phyloP scores from a whole-genome alignment of 192 early-diverging fungal genomes.

The Umbelopsis sp. region DNA sequence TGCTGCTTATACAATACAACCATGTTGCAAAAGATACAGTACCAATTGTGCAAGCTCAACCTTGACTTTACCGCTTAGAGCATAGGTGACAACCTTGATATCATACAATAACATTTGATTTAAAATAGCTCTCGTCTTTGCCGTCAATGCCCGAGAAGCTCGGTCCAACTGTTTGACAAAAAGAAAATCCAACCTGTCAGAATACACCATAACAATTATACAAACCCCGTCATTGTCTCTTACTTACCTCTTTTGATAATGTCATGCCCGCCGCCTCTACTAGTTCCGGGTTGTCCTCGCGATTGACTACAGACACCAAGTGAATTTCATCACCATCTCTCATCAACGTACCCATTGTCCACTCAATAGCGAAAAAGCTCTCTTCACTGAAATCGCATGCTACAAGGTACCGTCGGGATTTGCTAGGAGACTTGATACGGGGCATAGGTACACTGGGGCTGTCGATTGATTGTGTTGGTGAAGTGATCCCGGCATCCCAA shows the following conservation, averaged over 20 bases:
- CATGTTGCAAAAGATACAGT: not conserved
- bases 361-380: constrained; percentile 56
- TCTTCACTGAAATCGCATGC: constrained; percentile 55
- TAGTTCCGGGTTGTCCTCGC: constrained; percentile 40
- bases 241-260: constrained; percentile 29
- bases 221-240: not conserved
- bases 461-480: not conserved
- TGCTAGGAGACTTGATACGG: constrained; percentile 14
- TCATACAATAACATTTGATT: constrained; percentile 41
- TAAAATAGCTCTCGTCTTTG: constrained; percentile 29
- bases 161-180: constrained; percentile 26
- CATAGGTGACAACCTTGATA: constrained; percentile 32
- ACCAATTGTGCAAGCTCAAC: constrained; percentile 33
- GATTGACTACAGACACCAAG: constrained; percentile 47
- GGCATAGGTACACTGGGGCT: not conserved
- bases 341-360: constrained; percentile 53
- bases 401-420: constrained; percentile 42
- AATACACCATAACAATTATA: not conserved
- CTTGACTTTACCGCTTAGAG: constrained; percentile 34
- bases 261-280: constrained; percentile 25
- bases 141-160: constrained; percentile 17
- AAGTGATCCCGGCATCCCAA: not conserved
- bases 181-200: not conserved
- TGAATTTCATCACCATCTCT: constrained; percentile 52
- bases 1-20: not conserved